Percentiles rank a stretch among this genome's conserved stretches.
phyloP scores from a whole-genome alignment of 192 early-diverging fungal genomes.

The Pilaira anomala region DNA sequence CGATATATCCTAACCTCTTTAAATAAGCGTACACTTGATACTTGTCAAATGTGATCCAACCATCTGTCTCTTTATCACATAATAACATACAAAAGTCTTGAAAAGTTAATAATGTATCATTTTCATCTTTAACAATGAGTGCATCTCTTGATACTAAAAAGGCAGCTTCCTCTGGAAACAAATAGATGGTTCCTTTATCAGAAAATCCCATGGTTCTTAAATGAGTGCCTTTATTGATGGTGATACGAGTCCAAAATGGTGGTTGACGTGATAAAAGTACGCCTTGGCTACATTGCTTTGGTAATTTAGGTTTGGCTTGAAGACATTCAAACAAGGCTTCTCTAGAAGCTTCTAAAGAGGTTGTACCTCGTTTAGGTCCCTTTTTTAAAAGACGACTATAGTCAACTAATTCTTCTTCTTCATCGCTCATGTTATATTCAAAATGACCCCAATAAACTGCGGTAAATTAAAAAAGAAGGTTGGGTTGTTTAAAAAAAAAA shows the following conservation, averaged over 20 bases:
- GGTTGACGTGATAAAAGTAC: constrained; percentile 3
- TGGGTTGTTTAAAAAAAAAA: no score
- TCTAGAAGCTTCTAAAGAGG: neutral
- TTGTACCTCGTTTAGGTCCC: neutral
- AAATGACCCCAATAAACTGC: no score
- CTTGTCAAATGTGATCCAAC: constrained; percentile 35
- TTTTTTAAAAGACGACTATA: neutral
- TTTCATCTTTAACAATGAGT: constrained; percentile 26
- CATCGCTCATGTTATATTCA: neutral
- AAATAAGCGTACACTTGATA: constrained; percentile 51
- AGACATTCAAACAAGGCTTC: constrained; percentile 5
- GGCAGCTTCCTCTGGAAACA: constrained; percentile 49
- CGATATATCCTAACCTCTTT: constrained; percentile 51
- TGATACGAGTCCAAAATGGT: constrained; percentile 31
- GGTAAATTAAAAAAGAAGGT: neutral
- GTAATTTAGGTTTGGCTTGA: neutral
- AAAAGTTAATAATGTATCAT: constrained; percentile 19
- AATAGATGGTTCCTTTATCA: constrained; percentile 30
- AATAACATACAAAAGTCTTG: constrained; percentile 37
- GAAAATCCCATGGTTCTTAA: constrained; percentile 48
- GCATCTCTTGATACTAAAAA: constrained; percentile 45
- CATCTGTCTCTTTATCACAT: constrained; percentile 15
- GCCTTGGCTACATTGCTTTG: constrained; percentile 8
- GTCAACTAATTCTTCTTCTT: constrained; percentile 3
- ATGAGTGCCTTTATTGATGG: constrained; percentile 37